phyloP scores from a whole-genome alignment of 2,329 filamentous ascomycete species.

The Zasmidium citrigriseum region DNA sequence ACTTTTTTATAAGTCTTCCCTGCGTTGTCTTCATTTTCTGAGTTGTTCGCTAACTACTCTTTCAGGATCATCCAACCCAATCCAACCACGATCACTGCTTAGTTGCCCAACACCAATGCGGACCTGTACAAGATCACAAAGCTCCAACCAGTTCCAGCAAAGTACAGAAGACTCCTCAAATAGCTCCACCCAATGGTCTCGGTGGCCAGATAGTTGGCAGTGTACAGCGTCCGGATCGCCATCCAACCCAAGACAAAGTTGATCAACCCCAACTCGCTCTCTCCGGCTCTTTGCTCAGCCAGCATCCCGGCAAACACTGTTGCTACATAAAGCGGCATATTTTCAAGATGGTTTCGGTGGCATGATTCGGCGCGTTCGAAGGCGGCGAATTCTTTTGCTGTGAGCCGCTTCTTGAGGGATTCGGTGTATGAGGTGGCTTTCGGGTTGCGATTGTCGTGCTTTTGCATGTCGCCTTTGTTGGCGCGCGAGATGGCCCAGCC shows the following conservation, averaged over 20 bases:
- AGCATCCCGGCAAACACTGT: constrained; percentile 47
- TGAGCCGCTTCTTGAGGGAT: constrained; percentile 40
- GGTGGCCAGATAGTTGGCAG: constrained; percentile 36
- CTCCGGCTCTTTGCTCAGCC: constrained; percentile 35
- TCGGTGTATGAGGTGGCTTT: constrained; percentile 38
- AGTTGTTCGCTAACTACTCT: constrained; percentile 27
- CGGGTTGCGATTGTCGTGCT: constrained; percentile 48
- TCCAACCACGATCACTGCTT: neutral
- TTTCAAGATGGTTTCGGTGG: constrained; percentile 50
- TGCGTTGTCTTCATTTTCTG: neutral
- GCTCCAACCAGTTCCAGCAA: constrained; percentile 31
- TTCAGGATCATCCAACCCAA: neutral
- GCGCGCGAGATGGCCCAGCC: constrained; percentile 39
- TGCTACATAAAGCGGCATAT: constrained; percentile 47
- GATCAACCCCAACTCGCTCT: constrained; percentile 33
- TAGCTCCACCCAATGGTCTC: constrained; percentile 27
- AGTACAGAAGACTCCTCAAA: constrained; percentile 35
- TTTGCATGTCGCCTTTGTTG: constrained; percentile 36
- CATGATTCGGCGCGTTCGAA: constrained; percentile 50
- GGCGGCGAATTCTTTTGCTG: constrained; percentile 39
- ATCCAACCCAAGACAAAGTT: constrained; percentile 40
- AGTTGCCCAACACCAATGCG: constrained; percentile 29
- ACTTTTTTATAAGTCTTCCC: constrained; percentile 45
- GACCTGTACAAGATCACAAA: constrained; percentile 34
- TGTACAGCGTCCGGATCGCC: constrained; percentile 40